Conservation (phyloP, 1,139 yeast species). For the Protomyces macrosporus region DNA sequence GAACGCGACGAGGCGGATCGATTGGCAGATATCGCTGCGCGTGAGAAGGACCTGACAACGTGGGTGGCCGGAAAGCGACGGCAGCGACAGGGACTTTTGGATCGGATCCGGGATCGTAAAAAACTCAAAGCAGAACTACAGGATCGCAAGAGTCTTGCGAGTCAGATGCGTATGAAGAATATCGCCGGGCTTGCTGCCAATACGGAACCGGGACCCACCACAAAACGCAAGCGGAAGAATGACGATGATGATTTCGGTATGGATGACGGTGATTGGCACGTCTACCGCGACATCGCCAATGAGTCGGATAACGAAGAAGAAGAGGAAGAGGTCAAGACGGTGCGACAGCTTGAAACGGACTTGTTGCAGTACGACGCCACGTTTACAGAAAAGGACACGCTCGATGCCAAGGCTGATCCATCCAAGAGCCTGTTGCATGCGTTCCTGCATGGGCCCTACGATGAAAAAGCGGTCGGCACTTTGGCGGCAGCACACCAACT, state of each 20-base stretch:
- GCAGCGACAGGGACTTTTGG: conserved; percentile 53
- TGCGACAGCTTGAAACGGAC: conserved; percentile 64
- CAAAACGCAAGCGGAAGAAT: conserved; percentile 49
- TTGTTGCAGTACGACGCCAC: conserved; percentile 75
- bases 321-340: conserved; percentile 60
- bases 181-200: conserved; percentile 85
- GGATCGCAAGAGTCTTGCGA: conserved; percentile 85
- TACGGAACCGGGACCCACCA: conserved; percentile 41
- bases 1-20: conserved; percentile 51
- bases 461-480: conserved; percentile 46
- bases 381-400: conserved; percentile 73
- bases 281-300: conserved; percentile 76
- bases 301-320: conserved; percentile 67
- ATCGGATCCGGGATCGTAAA: conserved; percentile 25
- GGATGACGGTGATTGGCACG: conserved; percentile 92
- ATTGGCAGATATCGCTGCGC: conserved; percentile 59
- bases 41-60: conserved; percentile 64
- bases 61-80: conserved; percentile 74
- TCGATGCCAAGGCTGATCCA: conserved; percentile 84
- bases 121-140: conserved; percentile 50
- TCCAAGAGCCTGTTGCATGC: conserved; percentile 69
- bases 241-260: conserved; percentile 95
- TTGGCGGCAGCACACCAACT: conserved; percentile 76
- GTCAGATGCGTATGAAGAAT: conserved; percentile 87
- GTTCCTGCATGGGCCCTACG: conserved; percentile 70